Conservation (phyloP, 495 filamentous ascomycete species). For the Clohesyomyces aquaticus region DNA sequence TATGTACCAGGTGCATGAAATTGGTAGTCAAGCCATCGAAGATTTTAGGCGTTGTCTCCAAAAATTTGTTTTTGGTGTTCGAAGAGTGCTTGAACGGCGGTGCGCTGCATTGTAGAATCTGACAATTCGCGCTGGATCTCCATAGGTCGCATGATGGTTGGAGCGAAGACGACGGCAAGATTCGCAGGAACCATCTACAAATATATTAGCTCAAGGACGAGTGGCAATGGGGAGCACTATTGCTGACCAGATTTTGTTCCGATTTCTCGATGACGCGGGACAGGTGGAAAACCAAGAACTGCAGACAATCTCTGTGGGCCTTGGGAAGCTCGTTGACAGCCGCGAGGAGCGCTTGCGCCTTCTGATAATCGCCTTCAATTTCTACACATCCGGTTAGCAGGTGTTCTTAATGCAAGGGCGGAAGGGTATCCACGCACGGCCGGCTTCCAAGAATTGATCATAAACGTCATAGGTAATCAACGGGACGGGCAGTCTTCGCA, state of each 20-base stretch:
- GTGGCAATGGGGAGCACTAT: constrained; percentile 1
- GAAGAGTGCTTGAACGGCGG: constrained; percentile 41
- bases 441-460: constrained; percentile 81
- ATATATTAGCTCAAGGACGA: neutral
- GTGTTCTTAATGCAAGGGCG: neutral
- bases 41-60: constrained; percentile 29
- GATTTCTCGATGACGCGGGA: constrained; percentile 82
- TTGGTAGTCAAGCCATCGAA: neutral
- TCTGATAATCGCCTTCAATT: constrained; percentile 59
- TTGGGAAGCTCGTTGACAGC: constrained; percentile 76
- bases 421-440: constrained; percentile 54
- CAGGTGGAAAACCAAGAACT: constrained; percentile 93
- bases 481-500: constrained; percentile 89
- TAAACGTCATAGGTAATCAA: constrained; percentile 93
- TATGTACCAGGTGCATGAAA: no score
- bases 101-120: constrained; percentile 68
- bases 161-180: constrained; percentile 95
- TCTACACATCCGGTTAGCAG: constrained; percentile 46
- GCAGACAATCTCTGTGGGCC: constrained; percentile 83
- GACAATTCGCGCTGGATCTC: constrained; percentile 92
- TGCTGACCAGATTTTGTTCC: constrained; percentile 71
- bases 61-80: constrained; percentile 45
- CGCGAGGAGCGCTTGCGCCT: constrained; percentile 68
- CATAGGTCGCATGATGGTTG: constrained; percentile 91
- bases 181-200: constrained; percentile 88